A percentile compares a stretch with the other conserved stretches of the same genome.
phyloP scores from a whole-genome alignment of 768 basidiomycete species.

The Termitomyces sp. region DNA sequence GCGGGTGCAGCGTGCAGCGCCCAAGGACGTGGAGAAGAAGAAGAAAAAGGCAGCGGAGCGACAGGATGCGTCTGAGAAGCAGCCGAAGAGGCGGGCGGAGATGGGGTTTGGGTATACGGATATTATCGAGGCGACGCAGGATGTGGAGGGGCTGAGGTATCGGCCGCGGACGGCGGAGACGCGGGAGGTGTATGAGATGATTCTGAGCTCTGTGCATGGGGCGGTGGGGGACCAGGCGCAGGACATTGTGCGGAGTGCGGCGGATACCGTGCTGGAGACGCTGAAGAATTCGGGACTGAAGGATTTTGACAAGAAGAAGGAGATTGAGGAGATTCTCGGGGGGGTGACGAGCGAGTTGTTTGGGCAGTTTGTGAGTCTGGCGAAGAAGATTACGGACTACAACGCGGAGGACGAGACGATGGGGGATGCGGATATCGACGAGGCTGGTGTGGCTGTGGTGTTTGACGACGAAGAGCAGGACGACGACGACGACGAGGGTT shows the following conservation, averaged over 20 bases:
- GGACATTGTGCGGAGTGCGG: constrained; percentile 92
- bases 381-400: constrained; percentile 97
- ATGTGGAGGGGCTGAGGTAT: constrained; percentile 90
- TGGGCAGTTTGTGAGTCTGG: constrained; percentile 75
- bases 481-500: constrained; percentile 88
- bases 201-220: constrained; percentile 78
- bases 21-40: constrained; percentile 91
- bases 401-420: constrained; percentile 80
- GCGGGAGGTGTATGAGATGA: constrained; percentile 89
- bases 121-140: constrained; percentile 91
- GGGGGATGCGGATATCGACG: constrained; percentile 80
- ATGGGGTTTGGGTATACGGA: constrained; percentile 80
- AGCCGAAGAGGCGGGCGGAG: constrained; percentile 59
- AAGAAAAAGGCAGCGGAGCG: constrained; percentile 77
- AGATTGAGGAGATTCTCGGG: constrained; percentile 77
- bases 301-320: constrained; percentile 97
- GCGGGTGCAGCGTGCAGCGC: constrained; percentile 74
- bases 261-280: constrained; percentile 86
- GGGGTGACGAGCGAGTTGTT: constrained; percentile 70
- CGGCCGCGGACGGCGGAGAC: constrained; percentile 94
- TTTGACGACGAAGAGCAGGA: constrained; percentile 98
- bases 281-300: constrained; percentile 87
- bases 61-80: constrained; percentile 56
- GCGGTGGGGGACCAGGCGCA: constrained; percentile 93
- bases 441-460: constrained; percentile 95